A percentile compares a stretch with the other conserved stretches of the same genome.
Evolutionary conservation across 495 filamentous ascomycete genomes (phyloP).

Genomic region (Podospora pseudoanserina): DNA sequence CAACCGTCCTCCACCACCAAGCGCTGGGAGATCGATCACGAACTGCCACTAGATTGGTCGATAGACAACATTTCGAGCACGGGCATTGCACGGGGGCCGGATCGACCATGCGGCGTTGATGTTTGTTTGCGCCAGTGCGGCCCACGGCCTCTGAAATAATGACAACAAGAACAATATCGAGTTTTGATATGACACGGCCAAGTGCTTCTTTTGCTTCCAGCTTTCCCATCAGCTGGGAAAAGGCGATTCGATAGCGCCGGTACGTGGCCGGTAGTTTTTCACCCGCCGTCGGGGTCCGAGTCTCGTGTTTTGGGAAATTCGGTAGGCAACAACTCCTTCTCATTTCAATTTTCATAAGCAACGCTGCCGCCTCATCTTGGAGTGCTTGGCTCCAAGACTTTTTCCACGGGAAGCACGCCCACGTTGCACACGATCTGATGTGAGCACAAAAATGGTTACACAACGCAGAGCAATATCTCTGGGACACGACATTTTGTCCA

Average conservation of each 20-base stretch:
- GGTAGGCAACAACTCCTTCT: neutral
- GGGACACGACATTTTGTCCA: slow-evolving; percentile 1
- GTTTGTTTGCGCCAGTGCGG: slow-evolving; percentile 1
- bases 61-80: neutral
- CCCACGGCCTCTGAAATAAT: neutral
- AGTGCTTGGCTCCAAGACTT: neutral
- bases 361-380: neutral
- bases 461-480: neutral
- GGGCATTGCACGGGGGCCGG: neutral
- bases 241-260: neutral
- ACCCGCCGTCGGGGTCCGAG: neutral
- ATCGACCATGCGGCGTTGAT: neutral
- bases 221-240: slow-evolving; percentile 1
- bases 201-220: neutral
- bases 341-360: neutral
- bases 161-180: neutral
- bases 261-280: neutral
- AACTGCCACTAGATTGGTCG: neutral
- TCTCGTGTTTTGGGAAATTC: neutral
- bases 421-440: slow-evolving; percentile 4
- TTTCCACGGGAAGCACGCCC: neutral
- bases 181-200: neutral
- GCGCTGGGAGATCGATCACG: neutral
- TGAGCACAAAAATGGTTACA: slow-evolving; percentile 4
- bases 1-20: neutral